Evolutionary conservation across 768 basidiomycete genomes (phyloP).

Genomic region (Mycena olivaceomarginata): DNA sequence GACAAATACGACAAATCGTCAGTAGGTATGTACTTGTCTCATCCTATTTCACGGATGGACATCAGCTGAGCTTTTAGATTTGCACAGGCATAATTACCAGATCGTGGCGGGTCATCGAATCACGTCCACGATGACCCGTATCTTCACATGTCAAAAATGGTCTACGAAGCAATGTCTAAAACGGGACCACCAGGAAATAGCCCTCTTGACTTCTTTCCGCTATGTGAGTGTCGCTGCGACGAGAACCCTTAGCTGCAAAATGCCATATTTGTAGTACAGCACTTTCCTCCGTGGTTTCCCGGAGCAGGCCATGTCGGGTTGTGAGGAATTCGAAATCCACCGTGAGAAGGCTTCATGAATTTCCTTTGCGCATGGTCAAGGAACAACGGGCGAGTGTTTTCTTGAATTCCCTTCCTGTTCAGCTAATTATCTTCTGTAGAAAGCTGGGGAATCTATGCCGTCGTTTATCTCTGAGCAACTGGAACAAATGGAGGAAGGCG

Average conservation of each 20-base stretch:
- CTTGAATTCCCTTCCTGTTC: slow-evolving; percentile 25
- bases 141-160: slow-evolving; percentile 52
- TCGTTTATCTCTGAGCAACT: slow-evolving; percentile 16
- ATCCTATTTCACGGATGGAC: neutral
- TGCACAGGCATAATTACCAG: slow-evolving; percentile 46
- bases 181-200: slow-evolving; percentile 40
- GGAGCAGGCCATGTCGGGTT: slow-evolving; percentile 48
- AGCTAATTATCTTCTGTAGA: neutral
- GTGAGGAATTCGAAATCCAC: slow-evolving; percentile 4
- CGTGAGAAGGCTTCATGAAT: slow-evolving; percentile 12
- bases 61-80: slow-evolving; percentile 29
- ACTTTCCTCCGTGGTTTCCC: slow-evolving; percentile 59
- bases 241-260: neutral
- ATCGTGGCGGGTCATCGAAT: slow-evolving; percentile 58
- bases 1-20: slow-evolving; percentile 7
- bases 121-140: slow-evolving; percentile 58
- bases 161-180: slow-evolving; percentile 45
- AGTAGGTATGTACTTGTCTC: neutral
- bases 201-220: slow-evolving; percentile 51
- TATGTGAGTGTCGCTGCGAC: slow-evolving; percentile 44
- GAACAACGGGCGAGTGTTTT: slow-evolving; percentile 46
- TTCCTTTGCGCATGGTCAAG: slow-evolving; percentile 10
- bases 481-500: neutral
- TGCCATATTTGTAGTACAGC: slow-evolving; percentile 46
- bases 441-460: neutral